Percentiles rank a stretch among this genome's conserved stretches.
Evolutionary conservation across 352 stramenopile species (phyloP).

Genomic region (Pythium pectinolyticum): DNA sequence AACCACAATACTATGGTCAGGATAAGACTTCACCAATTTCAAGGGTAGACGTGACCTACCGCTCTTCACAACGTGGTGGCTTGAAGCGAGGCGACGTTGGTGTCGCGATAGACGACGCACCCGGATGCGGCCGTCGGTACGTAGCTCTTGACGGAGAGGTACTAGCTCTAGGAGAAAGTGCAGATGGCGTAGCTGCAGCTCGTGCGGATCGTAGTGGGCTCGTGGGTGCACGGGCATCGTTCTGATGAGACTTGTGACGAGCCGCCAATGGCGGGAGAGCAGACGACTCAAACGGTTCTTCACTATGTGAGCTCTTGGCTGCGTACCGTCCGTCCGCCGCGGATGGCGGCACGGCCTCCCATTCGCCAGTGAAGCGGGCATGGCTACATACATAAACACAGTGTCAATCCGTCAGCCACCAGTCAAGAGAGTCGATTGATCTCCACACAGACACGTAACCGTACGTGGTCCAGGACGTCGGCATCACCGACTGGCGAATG

Average conservation of each 20-base stretch:
- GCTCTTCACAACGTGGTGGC: conserved; percentile 32
- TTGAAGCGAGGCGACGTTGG: conserved; percentile 24
- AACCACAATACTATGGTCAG: too few relatives aligned
- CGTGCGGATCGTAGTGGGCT: conserved; percentile 11
- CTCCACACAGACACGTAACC: background rate
- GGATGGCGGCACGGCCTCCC: conserved; percentile 37
- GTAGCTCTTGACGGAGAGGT: conserved; percentile 7
- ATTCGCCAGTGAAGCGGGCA: conserved; percentile 39
- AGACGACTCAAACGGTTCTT: conserved; percentile 4
- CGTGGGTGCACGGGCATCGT: too few relatives aligned
- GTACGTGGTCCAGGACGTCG: conserved; percentile 61
- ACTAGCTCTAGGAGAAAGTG: background rate
- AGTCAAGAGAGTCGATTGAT: background rate
- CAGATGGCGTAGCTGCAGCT: background rate
- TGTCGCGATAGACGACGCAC: background rate
- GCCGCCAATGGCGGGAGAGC: conserved; percentile 17
- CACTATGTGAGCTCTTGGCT: conserved; percentile 6
- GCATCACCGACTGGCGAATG: conserved; percentile 74
- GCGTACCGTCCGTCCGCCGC: conserved; percentile 23
- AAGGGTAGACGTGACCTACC: conserved; percentile 19
- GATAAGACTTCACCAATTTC: too few relatives aligned
- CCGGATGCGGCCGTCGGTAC: conserved; percentile 9
- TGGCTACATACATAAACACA: conserved; percentile 24
- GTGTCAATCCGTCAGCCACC: too few relatives aligned
- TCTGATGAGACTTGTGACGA: background rate